These are phyloP conservation scores for Auriscalpium vulgare DNA, from an alignment of 768 basidiomycete species.

Conservation along the genomic window DNA sequence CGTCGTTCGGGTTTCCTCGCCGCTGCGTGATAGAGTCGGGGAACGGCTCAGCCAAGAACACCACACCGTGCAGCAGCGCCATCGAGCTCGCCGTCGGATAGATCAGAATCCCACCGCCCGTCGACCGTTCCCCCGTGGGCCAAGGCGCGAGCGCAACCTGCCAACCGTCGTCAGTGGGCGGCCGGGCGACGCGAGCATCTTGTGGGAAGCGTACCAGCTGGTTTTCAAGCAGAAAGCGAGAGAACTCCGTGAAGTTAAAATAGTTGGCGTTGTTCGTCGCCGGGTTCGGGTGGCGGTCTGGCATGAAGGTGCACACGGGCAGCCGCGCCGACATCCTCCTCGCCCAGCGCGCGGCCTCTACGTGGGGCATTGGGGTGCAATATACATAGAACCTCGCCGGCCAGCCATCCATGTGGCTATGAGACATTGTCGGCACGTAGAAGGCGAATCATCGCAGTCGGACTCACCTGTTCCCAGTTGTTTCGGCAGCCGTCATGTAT, in stretches of 20 bases:
- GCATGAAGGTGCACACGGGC: slow-evolving; percentile 55
- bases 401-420: slow-evolving; percentile 49
- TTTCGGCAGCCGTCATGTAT: slow-evolving; percentile 57
- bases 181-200: background rate
- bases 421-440: slow-evolving; percentile 3
- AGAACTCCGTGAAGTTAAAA: slow-evolving; percentile 46
- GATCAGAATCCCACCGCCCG: slow-evolving; percentile 14
- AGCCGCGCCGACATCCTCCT: slow-evolving; percentile 41
- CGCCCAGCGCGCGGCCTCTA: slow-evolving; percentile 39
- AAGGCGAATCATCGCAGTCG: background rate
- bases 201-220: slow-evolving; percentile 36
- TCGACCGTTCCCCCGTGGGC: background rate
- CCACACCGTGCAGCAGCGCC: slow-evolving; percentile 10
- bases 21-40: slow-evolving; percentile 33
- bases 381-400: slow-evolving; percentile 37
- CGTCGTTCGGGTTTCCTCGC: slow-evolving; percentile 7
- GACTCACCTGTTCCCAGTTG: slow-evolving; percentile 63
- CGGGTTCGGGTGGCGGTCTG: slow-evolving; percentile 46
- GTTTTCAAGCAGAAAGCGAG: slow-evolving; percentile 41
- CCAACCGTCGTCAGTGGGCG: background rate
- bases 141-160: slow-evolving; percentile 13
- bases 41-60: slow-evolving; percentile 37
- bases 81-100: slow-evolving; percentile 9
- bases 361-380: slow-evolving; percentile 31
- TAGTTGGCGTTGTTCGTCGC: slow-evolving; percentile 43